These are phyloP conservation scores for Colletotrichum sp. DNA, from an alignment of 2,329 filamentous ascomycete genomes.

Conservation along the genomic window DNA sequence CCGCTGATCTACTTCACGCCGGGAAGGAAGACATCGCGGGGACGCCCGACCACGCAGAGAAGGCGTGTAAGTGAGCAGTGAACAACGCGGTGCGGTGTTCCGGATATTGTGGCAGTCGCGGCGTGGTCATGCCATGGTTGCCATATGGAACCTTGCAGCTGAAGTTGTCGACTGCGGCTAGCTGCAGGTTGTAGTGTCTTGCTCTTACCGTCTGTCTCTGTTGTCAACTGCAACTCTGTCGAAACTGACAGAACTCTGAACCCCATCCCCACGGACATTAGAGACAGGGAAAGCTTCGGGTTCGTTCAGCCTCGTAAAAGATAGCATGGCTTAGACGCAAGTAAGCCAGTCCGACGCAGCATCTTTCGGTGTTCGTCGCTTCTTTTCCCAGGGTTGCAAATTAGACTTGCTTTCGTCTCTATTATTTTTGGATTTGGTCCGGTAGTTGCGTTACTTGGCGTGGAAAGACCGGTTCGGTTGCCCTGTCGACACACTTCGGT, in stretches of 20 bases:
- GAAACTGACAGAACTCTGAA: not conserved
- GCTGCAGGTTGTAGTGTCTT: not conserved
- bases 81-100: not conserved
- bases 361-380: not conserved
- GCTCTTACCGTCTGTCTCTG: not conserved
- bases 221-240: not conserved
- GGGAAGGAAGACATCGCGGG: not conserved
- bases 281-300: not conserved
- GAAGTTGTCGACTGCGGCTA: not conserved
- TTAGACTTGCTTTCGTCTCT: not conserved
- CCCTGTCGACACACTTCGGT: slow-evolving; percentile 3
- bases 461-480: not conserved
- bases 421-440: not conserved
- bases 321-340: not conserved
- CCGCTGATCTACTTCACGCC: not conserved
- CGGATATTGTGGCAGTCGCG: not conserved
- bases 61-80: not conserved
- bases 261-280: not conserved
- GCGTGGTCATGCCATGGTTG: slow-evolving; percentile 7
- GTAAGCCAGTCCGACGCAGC: not conserved
- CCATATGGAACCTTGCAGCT: not conserved
- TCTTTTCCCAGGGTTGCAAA: not conserved
- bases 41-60: not conserved
- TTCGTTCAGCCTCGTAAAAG: not conserved
- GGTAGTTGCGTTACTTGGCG: slow-evolving; percentile 11